These are phyloP conservation scores for Linanthus parryae DNA, from an alignment of 148 eudicot species.

Conservation along the genomic window DNA sequence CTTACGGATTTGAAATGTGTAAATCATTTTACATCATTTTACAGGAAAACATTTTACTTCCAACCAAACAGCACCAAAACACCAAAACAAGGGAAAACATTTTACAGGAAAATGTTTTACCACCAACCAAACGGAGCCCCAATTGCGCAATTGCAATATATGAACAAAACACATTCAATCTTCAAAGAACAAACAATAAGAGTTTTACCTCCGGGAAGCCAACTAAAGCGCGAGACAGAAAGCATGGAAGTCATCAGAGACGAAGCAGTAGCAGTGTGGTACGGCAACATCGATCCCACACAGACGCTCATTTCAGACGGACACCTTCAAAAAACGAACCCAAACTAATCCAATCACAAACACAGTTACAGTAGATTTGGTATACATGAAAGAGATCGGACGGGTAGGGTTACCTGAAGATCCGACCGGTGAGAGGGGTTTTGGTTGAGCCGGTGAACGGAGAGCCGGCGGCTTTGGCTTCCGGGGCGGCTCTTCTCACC, in stretches of 20 bases:
- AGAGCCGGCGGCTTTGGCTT: conserved; percentile 43
- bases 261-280: conserved; percentile 78
- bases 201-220: conserved; percentile 89
- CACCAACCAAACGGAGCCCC: no score
- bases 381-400: no score
- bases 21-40: no score
- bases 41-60: no score
- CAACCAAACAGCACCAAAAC: no score
- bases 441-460: conserved; percentile 41
- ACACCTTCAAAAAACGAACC: conserved; percentile 33
- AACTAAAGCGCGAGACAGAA: conserved; percentile 48
- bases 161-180: no score
- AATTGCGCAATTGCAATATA: no score
- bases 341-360: background rate
- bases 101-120: no score
- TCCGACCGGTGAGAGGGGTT: conserved; percentile 38
- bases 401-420: conserved; percentile 37
- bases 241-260: conserved; percentile 95
- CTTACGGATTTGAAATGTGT: no score
- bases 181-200: no score
- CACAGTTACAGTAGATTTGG: background rate
- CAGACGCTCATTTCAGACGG: conserved; percentile 76
- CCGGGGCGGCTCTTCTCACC: conserved; percentile 32
- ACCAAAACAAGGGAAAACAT: no score
- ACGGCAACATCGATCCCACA: conserved; percentile 69